Base-by-base conservation (phyloP, 441 rosid genomes). In the Brassica balearica region DNA sequence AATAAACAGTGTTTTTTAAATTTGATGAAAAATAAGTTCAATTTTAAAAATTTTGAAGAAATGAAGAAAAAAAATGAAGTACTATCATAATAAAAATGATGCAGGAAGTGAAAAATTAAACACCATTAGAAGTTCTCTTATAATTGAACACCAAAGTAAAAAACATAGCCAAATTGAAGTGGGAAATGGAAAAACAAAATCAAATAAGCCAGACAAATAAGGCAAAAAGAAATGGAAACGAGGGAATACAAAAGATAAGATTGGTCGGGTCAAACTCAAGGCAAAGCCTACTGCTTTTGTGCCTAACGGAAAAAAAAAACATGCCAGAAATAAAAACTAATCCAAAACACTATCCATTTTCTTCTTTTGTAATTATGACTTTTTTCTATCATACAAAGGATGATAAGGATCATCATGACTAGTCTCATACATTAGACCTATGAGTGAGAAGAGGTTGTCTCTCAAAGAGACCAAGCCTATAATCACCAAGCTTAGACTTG, bases 391-490 rank as follows among this genome's bases (percentile, higher is more conserved):
- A 72, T 23, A 67, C 74, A 72, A 48, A 68, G 65, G 73, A 46
- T 36, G 75, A 61, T 53, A 71, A 56, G 7, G 17, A 25, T 8
- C 64, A 70, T 68, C 77, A 61, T 14, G 59, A 48, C 73, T 36
- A 60, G 15, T 61, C 68, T 79, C 61, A 17, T 19, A 36, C 53
- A 58, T 43, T 19, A n/a, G 66, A 70, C 36, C 7, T 56, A 80
- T 69, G 87, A 12, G 58, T 38, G 10, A 82, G 83, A 69, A 87
- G 84, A 15, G 81, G 85, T 22, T 85, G 83, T 84, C 78, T 87
- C 82, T 89, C 88, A 74, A 91, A 91, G 67, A 65, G 80, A 59
- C 82, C 79, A 60, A 87, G 88, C 77, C 91, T 81, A 71, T 87
- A 78, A 51, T 89, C 92, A 10, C 89, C 85, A 74, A 89, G 78